phyloP scores from a whole-genome alignment of 1,284 basidiomycete genomes.

The Boletus austroedulis region DNA sequence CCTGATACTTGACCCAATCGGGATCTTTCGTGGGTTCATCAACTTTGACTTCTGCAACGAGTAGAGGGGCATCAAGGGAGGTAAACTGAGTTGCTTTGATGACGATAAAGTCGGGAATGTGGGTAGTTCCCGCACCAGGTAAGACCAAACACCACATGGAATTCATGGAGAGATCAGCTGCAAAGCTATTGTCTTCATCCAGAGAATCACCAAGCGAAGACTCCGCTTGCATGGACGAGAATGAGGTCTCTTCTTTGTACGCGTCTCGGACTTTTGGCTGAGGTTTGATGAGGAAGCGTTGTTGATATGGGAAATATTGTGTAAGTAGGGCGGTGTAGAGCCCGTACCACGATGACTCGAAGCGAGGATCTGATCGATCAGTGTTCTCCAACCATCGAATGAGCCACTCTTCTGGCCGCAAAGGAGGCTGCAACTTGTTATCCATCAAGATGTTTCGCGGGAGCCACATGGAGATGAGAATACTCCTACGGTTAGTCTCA shows the following conservation, averaged over 20 bases:
- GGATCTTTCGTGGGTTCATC: background rate
- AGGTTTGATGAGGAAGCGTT: background rate
- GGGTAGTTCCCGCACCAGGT: background rate
- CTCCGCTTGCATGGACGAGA: background rate
- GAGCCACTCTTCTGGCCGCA: background rate
- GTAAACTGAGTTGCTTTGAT: background rate
- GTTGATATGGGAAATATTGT: background rate
- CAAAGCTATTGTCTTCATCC: background rate
- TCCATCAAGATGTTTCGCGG: too few relatives aligned
- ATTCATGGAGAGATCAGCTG: background rate
- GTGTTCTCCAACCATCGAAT: background rate
- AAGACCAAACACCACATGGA: background rate
- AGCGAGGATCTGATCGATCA: background rate
- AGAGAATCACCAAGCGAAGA: background rate
- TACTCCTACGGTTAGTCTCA: too few relatives aligned
- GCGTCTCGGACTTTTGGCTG: background rate
- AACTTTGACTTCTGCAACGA: background rate
- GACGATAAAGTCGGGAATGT: background rate
- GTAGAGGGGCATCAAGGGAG: background rate
- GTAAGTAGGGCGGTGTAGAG: background rate
- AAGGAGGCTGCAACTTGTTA: too few relatives aligned
- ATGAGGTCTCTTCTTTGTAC: background rate
- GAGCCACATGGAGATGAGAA: too few relatives aligned
- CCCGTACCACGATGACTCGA: background rate
- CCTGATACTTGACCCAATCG: background rate